Evolutionary conservation across 192 early-diverging fungal genomes (phyloP).

Genomic region (Chytriomyces confervae): DNA sequence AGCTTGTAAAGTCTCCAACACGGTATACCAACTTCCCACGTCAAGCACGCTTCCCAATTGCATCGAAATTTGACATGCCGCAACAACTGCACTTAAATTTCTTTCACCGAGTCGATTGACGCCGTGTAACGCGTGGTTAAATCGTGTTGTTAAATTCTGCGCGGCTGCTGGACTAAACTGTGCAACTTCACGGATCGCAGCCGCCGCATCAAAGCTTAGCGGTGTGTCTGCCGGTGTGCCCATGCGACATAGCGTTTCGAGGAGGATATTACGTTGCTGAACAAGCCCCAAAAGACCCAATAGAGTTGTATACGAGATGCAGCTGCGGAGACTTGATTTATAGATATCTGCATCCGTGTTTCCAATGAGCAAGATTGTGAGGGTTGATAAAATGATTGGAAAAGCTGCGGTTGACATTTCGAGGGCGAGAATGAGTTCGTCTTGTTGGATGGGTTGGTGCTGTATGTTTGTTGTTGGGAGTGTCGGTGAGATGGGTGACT

Average conservation of each 20-base stretch:
- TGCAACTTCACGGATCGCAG: slow-evolving; percentile 19
- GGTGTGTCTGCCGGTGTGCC: slow-evolving; percentile 62
- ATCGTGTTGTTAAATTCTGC: slow-evolving; percentile 21
- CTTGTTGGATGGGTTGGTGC: slow-evolving; percentile 25
- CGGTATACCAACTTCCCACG: slow-evolving; percentile 79
- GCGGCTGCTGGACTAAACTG: slow-evolving; percentile 2
- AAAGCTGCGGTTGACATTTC: slow-evolving; percentile 83
- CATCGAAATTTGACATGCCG: slow-evolving; percentile 72
- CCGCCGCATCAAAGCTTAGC: slow-evolving; percentile 17
- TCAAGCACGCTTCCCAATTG: slow-evolving; percentile 77
- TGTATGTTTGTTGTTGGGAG: too few relatives aligned
- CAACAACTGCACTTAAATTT: slow-evolving; percentile 78
- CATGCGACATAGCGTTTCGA: slow-evolving; percentile 83
- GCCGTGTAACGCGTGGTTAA: neutral
- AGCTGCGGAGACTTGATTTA: slow-evolving; percentile 68
- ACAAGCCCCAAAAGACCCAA: slow-evolving; percentile 79
- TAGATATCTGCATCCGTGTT: slow-evolving; percentile 88
- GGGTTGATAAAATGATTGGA: slow-evolving; percentile 76
- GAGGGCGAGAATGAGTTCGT: slow-evolving; percentile 64
- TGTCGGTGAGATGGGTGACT: too few relatives aligned
- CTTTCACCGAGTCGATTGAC: slow-evolving; percentile 65
- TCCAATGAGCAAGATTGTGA: slow-evolving; percentile 76
- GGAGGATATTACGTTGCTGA: slow-evolving; percentile 83
- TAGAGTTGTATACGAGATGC: slow-evolving; percentile 76
- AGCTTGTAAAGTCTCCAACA: slow-evolving; percentile 88